phyloP scores from a whole-genome alignment of 345 rosid genomes.

The Pseudoturritis turrita region DNA sequence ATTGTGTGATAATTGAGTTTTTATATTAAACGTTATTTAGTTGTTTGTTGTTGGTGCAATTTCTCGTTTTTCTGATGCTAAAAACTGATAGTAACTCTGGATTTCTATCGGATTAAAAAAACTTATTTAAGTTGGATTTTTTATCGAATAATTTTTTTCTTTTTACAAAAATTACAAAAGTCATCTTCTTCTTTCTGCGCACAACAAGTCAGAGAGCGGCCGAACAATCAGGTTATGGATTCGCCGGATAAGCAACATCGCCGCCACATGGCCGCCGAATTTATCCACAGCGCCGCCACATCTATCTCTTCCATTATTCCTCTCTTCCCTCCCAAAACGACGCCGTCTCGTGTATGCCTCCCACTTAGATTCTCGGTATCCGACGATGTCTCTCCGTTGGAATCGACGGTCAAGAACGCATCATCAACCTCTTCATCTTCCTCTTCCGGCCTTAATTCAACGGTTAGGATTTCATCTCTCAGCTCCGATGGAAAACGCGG shows the following conservation, averaged over 20 bases:
- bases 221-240: conserved; percentile 33
- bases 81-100: too few relatives aligned
- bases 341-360: conserved; percentile 45
- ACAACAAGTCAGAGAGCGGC: neutral
- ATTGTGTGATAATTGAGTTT: too few relatives aligned
- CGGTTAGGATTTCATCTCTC: conserved; percentile 70
- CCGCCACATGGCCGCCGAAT: conserved; percentile 34
- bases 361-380: conserved; percentile 49
- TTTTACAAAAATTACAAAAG: neutral
- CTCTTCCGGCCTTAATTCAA: conserved; percentile 60
- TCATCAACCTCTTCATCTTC: conserved; percentile 42
- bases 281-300: conserved; percentile 41
- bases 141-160: too few relatives aligned
- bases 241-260: conserved; percentile 39
- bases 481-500: conserved; percentile 60
- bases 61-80: too few relatives aligned
- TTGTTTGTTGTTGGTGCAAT: too few relatives aligned
- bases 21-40: too few relatives aligned
- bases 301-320: conserved; percentile 44
- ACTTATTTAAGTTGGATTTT: too few relatives aligned
- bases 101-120: too few relatives aligned
- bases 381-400: conserved; percentile 43
- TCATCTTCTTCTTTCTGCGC: neutral
- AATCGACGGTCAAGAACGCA: conserved; percentile 40
- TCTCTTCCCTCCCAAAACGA: conserved; percentile 31